These are phyloP conservation scores for Digitaria exilis DNA, from an alignment of 202 grass and related monocot genomes.

Conservation along the genomic window DNA sequence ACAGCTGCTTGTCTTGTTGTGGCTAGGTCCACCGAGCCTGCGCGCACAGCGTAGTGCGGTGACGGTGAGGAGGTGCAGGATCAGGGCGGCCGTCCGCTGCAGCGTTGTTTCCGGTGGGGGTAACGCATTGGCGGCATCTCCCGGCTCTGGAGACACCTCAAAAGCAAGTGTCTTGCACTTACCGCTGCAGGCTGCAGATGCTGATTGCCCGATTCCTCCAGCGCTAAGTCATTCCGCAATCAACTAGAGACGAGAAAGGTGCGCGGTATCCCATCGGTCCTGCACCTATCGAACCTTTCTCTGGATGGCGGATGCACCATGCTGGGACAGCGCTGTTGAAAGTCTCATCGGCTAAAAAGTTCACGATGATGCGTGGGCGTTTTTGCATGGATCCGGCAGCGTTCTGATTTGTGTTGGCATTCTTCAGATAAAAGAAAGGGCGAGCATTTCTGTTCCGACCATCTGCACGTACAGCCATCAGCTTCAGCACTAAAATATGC, in stretches of 20 bases:
- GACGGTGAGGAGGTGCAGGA: not conserved
- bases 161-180: no score
- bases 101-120: no score
- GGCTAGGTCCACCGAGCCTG: not conserved
- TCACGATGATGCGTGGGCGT: not conserved
- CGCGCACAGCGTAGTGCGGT: not conserved
- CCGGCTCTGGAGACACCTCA: conserved; percentile 18
- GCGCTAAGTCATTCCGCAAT: conserved; percentile 30
- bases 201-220: conserved; percentile 30
- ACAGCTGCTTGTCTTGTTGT: not conserved
- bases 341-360: not conserved
- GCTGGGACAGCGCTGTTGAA: not conserved
- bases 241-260: conserved; percentile 4
- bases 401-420: no score
- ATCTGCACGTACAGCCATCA: not conserved
- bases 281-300: not conserved
- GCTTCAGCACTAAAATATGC: not conserved
- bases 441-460: not conserved
- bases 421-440: not conserved
- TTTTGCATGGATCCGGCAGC: no score
- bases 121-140: no score
- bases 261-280: not conserved
- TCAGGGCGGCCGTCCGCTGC: not conserved
- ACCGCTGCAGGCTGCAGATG: not conserved
- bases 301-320: not conserved